A percentile compares a stretch with the other conserved stretches of the same genome.
These are phyloP conservation scores for Dactylellina leptospora DNA, from an alignment of 2,329 filamentous ascomycete species.

Conservation along the genomic window DNA sequence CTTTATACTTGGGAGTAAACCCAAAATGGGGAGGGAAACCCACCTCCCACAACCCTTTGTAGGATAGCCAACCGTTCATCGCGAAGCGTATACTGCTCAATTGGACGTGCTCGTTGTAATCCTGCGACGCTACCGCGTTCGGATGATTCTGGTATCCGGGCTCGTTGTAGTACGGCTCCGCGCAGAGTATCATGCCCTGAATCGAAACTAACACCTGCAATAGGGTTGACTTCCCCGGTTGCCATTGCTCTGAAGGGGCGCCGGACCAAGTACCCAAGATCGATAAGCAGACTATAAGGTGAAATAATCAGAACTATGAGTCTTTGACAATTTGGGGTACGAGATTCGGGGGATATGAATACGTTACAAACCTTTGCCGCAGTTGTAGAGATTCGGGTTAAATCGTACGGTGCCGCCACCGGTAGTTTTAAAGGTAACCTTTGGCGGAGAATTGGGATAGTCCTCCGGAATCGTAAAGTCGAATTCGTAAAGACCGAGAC, in stretches of 20 bases:
- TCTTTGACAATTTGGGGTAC: background rate
- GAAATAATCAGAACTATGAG: conserved; percentile 20
- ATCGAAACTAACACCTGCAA: conserved; percentile 67
- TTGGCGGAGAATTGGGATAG: conserved; percentile 63
- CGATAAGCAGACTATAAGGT: conserved; percentile 63
- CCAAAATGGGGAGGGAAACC: background rate
- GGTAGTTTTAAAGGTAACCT: conserved; percentile 63
- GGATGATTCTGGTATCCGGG: conserved; percentile 59
- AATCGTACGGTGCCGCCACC: conserved; percentile 61
- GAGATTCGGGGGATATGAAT: background rate
- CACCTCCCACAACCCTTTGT: conserved; percentile 32
- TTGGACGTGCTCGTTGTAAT: conserved; percentile 36
- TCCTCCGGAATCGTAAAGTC: conserved; percentile 63
- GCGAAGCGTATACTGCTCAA: conserved; percentile 19
- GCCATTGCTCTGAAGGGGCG: conserved; percentile 62
- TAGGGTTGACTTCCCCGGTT: conserved; percentile 63
- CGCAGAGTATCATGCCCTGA: conserved; percentile 68
- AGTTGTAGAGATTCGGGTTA: conserved; percentile 66
- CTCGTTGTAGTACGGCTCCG: conserved; percentile 67
- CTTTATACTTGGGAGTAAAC: background rate
- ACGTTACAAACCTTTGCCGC: conserved; percentile 64
- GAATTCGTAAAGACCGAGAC: conserved; percentile 67
- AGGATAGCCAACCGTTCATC: conserved; percentile 26
- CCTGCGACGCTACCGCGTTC: conserved; percentile 1
- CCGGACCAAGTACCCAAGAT: conserved; percentile 66